phyloP scores from a whole-genome alignment of 495 filamentous ascomycete genomes.

The Penicillium tannophilum region DNA sequence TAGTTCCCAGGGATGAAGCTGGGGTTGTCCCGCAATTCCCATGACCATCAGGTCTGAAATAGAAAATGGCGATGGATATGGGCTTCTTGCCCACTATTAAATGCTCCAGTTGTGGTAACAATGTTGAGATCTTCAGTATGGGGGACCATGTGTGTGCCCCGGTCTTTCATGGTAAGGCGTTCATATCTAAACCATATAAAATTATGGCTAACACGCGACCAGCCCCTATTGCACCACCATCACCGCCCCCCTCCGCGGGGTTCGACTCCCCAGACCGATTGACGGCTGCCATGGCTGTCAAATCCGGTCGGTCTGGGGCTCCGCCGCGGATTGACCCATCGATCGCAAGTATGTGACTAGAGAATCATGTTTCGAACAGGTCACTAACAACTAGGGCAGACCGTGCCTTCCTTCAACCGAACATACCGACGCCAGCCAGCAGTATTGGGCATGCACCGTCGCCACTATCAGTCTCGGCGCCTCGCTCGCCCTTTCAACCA shows the following conservation, averaged over 20 bases:
- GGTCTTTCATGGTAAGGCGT: constrained; percentile 13
- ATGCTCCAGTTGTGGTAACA: constrained; percentile 83
- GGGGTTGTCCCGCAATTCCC: constrained; percentile 17
- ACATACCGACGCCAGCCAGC: constrained; percentile 59
- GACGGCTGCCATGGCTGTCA: constrained; percentile 23
- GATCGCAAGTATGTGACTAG: constrained; percentile 53
- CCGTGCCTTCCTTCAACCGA: constrained; percentile 58
- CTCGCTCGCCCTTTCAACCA: constrained; percentile 42
- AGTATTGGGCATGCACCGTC: constrained; percentile 63
- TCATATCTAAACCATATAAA: background rate
- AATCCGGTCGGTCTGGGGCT: constrained; percentile 28
- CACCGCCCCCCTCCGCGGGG: constrained; percentile 39
- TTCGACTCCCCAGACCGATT: constrained; percentile 27
- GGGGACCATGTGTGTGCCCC: constrained; percentile 80
- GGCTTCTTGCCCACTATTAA: constrained; percentile 89
- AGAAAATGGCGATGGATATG: constrained; percentile 29
- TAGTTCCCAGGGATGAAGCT: constrained; percentile 10
- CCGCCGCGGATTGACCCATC: constrained; percentile 58
- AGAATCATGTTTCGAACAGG: background rate
- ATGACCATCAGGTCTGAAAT: constrained; percentile 14
- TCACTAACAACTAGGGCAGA: constrained; percentile 48
- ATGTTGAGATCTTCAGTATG: constrained; percentile 90
- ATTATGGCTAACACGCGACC: constrained; percentile 10
- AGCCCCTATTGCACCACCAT: constrained; percentile 35
- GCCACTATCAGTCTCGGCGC: constrained; percentile 49